Evolutionary conservation across 1,284 basidiomycete species (phyloP).

Genomic region (Xanthoconium separans): DNA sequence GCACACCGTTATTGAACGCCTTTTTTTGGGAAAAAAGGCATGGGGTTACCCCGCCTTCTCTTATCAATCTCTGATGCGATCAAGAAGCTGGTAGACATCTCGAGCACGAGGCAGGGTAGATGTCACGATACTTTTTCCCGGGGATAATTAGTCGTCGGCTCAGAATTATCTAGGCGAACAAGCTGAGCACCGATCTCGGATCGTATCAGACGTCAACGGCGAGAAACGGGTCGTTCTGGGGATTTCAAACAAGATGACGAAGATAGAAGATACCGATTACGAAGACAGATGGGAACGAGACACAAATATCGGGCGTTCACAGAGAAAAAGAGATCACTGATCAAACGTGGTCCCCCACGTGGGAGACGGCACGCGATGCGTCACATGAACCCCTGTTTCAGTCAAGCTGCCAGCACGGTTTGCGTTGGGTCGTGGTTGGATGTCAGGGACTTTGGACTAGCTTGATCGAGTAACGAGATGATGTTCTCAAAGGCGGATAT

Average conservation of each 20-base stretch:
- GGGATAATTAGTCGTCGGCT: not conserved
- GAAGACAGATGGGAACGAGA: not conserved
- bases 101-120: not conserved
- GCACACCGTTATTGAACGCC: too few species aligned
- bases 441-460: conserved; percentile 14
- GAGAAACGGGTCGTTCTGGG: not conserved
- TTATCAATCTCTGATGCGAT: not conserved
- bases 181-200: too few species aligned
- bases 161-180: too few species aligned
- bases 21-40: too few species aligned
- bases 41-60: too few species aligned
- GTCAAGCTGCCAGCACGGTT: conserved; percentile 3
- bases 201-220: too few species aligned
- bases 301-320: not conserved
- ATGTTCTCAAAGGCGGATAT: conserved; percentile 26
- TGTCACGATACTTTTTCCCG: not conserved
- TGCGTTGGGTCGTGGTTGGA: not conserved
- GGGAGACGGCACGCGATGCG: not conserved
- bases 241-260: too few species aligned
- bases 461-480: conserved; percentile 31
- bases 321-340: not conserved
- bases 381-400: not conserved
- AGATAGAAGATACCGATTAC: not conserved
- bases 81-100: not conserved
- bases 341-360: not conserved